Percentiles rank a stretch among this genome's conserved stretches.
Conservation (phyloP, 2,329 filamentous ascomycete genomes). For the Pezicula carpinea region DNA sequence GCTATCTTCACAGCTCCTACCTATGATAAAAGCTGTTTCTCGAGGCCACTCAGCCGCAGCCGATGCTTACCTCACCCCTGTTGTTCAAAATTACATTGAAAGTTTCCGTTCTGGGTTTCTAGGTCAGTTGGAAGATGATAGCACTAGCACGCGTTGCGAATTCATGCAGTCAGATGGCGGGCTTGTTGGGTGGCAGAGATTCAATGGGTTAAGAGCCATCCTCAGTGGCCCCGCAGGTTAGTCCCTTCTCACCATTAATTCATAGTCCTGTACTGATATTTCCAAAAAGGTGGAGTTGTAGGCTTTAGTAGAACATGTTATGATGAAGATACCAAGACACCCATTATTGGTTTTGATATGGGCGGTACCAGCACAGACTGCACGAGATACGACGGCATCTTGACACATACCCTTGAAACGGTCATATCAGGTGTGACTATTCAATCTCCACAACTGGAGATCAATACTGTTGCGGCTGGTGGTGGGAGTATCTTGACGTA, state of each 20-base stretch:
- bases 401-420: slow-evolving; percentile 72
- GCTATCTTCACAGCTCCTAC: slow-evolving; percentile 61
- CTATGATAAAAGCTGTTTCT: slow-evolving; percentile 68
- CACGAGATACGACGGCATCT: slow-evolving; percentile 59
- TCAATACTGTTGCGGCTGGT: slow-evolving; percentile 55
- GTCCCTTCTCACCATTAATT: too few relatives aligned
- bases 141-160: slow-evolving; percentile 57
- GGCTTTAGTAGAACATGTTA: slow-evolving; percentile 65
- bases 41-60: slow-evolving; percentile 62
- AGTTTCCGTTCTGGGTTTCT: slow-evolving; percentile 61
- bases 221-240: slow-evolving; percentile 54
- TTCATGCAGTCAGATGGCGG: slow-evolving; percentile 56
- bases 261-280: too few relatives aligned
- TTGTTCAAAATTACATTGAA: slow-evolving; percentile 62
- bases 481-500: slow-evolving; percentile 55
- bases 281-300: slow-evolving; percentile 52
- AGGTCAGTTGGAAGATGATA: slow-evolving; percentile 52
- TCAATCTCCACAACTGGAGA: slow-evolving; percentile 74
- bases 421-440: slow-evolving; percentile 76
- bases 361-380: slow-evolving; percentile 59
- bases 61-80: slow-evolving; percentile 65
- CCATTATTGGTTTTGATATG: slow-evolving; percentile 71
- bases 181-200: slow-evolving; percentile 45
- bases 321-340: slow-evolving; percentile 56
- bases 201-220: slow-evolving; percentile 60